Base-by-base conservation (phyloP, 1,284 basidiomycete species). In the Limonomyces culmigenus region DNA sequence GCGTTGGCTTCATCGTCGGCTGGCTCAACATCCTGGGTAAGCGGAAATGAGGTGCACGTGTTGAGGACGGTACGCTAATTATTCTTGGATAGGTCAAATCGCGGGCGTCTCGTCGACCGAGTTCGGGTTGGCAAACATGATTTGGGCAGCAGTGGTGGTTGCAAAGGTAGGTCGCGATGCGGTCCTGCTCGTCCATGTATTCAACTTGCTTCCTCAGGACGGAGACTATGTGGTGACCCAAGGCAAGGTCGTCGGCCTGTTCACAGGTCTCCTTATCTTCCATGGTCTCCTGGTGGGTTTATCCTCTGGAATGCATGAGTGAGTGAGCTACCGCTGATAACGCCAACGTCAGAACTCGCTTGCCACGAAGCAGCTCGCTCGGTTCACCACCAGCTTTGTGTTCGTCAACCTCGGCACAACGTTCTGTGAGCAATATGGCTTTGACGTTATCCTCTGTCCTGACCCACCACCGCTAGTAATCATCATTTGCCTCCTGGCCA, bases 51-150 rank as follows among this genome's bases (percentile, higher is more conserved):
- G n/a, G n/a, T n/a, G n/a, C n/a, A n/a, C n/a, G n/a, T n/a, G n/a
- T n/a, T n/a, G n/a, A n/a, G n/a, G n/a, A n/a, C n/a, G n/a, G n/a
- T n/a, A n/a, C n/a, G n/a, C n/a, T n/a, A n/a, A n/a, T n/a, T n/a
- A n/a, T n/a, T n/a, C n/a, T n/a, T n/a, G 41, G 19, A 25, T 39
- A 46, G 69, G 71, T 31, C 86, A 88, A 53, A 70, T 85, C 38
- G 79, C 81, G 3, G 86, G 86, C 21, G 61, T 88, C 32, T 74
- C 83, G 2, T 87, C 83, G 2, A 89, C 86, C 2, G 89, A 92
- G 54, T 93, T 84, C 49, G 89, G 88, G 38, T 64, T 95, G 16
- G 68, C 81, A 19, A 71, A 73, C 50, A 92, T 93, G 89, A 89
- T 93, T 42, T 78, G 83, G 58, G 76, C 79, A 11, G 86, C 81